These are phyloP conservation scores for Mesembryanthemum crystallinum DNA, from an alignment of 148 eudicot genomes.

Conservation along the genomic window DNA sequence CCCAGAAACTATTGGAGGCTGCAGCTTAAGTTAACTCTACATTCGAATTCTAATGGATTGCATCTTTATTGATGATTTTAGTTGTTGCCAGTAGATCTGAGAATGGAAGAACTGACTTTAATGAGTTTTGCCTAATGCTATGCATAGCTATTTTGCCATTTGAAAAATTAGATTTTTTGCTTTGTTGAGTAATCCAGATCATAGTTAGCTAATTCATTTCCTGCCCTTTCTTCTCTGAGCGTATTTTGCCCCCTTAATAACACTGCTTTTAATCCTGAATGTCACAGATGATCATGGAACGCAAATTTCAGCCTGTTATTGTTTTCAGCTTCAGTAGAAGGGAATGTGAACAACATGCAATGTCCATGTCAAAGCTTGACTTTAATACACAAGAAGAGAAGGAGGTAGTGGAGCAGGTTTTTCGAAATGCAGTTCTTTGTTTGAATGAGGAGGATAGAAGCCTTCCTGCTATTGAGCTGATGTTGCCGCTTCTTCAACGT, in stretches of 20 bases:
- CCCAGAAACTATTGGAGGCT: neutral
- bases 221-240: neutral
- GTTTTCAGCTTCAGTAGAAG: slow-evolving; percentile 97
- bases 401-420: slow-evolving; percentile 84
- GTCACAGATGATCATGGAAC: slow-evolving; percentile 95
- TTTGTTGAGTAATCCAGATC: neutral
- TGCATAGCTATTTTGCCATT: neutral
- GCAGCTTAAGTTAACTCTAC: neutral
- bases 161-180: neutral
- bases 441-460: slow-evolving; percentile 89
- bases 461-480: slow-evolving; percentile 90
- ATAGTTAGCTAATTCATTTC: neutral
- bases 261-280: neutral
- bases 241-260: neutral
- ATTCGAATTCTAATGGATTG: neutral
- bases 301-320: slow-evolving; percentile 95
- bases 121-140: neutral
- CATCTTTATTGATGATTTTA: neutral
- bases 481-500: slow-evolving; percentile 91
- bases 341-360: slow-evolving; percentile 98
- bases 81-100: neutral
- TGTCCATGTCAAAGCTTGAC: slow-evolving; percentile 97
- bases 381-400: slow-evolving; percentile 87
- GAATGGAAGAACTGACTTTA: neutral
- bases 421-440: slow-evolving; percentile 71